A percentile compares a stretch with the other conserved stretches of the same genome.
phyloP scores from a whole-genome alignment of 306 rosid genomes.

The Gleditsia sinensis region DNA sequence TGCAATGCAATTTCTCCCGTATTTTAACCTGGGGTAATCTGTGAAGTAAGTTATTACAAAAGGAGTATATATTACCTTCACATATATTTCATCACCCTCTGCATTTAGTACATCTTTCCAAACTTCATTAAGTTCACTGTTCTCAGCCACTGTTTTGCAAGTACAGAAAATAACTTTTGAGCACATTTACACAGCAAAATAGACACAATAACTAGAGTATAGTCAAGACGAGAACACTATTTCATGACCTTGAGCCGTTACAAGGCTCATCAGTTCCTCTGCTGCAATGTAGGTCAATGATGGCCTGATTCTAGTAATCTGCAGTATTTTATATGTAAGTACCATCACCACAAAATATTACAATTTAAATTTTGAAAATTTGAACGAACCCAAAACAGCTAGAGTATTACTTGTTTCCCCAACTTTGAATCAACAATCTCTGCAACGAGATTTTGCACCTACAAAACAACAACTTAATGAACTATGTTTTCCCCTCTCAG shows the following conservation, averaged over 20 bases:
- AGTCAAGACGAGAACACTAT: slow-evolving; percentile 24
- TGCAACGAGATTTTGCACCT: slow-evolving; percentile 93
- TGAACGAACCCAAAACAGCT: slow-evolving; percentile 22
- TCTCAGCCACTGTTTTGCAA: slow-evolving; percentile 73
- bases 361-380: slow-evolving; percentile 24
- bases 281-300: slow-evolving; percentile 83
- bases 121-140: slow-evolving; percentile 82
- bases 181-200: slow-evolving; percentile 4
- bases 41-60: slow-evolving; percentile 5
- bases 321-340: slow-evolving; percentile 31
- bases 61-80: slow-evolving; percentile 66
- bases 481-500: slow-evolving; percentile 5
- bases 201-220: slow-evolving; percentile 22
- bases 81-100: slow-evolving; percentile 95
- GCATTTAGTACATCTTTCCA: slow-evolving; percentile 94
- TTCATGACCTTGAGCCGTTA: slow-evolving; percentile 90
- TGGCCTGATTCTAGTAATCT: slow-evolving; percentile 85
- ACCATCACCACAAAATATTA: slow-evolving; percentile 5
- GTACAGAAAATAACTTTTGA: slow-evolving; percentile 20
- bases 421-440: slow-evolving; percentile 87
- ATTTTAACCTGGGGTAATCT: slow-evolving; percentile 8
- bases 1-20: too few relatives aligned
- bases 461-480: slow-evolving; percentile 36
- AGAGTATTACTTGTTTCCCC: slow-evolving; percentile 85
- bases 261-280: slow-evolving; percentile 97